Evolutionary conservation across 164 flowering plant genomes (phyloP), one percentile per base, ranked within the genome.

Genomic region (Annona squamosa): DNA sequence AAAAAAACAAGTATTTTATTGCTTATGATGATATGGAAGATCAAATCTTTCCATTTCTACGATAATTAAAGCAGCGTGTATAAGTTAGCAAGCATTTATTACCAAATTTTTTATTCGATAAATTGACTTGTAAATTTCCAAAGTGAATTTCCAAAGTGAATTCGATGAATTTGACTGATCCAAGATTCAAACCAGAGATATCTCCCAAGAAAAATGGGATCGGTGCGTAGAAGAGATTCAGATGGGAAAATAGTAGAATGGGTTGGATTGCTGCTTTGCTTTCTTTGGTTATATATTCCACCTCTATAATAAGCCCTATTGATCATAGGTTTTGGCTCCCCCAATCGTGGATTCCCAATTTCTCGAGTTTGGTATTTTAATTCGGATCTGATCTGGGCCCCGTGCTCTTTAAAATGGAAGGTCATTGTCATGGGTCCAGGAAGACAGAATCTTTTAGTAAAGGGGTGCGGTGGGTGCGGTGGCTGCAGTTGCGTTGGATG

Each of bases 361-460:
- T 10, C 13, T 9, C 13, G 59, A 9, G 7, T 3, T 52, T 10
- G 59, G 59, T 52, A 2, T 16, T 6, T 52, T 26, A 16, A 48
- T 48, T 7, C 6, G 59, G 2, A 52, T 16, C 10, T 52, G 59
- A 52, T 52, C 10, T 9, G 7, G 59, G 13, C 9, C 59, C 59
- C 13, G 1, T 52, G 13, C 3, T 52, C 59, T 52, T 52, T 52
- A 52, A 52, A 12, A 52, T 52, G 59, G 72, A 52, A 10, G 75
- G 82, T 86, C 79, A 16, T 81, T 82, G 71, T 80, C 81, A 66
- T 69, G 71, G 2, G 65, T 68, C 73, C 5, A 16, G 83, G 79
- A 9, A 16, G 72, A 74, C 73, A 75, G 89, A 81, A 88, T 86
- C 88, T 83, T 78, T 43, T 74, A 71, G 73, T 72, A 63, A 75